Conservation (phyloP, 352 stramenopile genomes). For the Pythium folliculosum region DNA sequence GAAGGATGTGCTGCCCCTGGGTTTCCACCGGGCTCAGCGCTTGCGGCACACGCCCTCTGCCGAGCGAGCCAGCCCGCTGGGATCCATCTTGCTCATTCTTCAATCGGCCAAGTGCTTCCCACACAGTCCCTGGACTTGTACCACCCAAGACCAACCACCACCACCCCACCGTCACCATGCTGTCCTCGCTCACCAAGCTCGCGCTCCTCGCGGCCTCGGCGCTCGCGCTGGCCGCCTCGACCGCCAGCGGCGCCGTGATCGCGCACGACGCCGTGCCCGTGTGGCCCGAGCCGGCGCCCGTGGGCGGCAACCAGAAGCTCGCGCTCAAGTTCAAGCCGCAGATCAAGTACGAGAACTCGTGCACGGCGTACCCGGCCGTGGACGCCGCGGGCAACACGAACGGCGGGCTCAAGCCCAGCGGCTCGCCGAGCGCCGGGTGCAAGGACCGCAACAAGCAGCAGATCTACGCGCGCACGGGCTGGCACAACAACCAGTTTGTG, state of each 20-base stretch:
- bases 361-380: conserved; percentile 42
- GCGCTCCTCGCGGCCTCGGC: neutral
- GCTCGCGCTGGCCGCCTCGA: conserved; percentile 16
- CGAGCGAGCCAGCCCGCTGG: no score
- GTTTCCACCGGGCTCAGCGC: no score
- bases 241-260: conserved; percentile 22
- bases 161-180: neutral
- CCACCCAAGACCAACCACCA: neutral
- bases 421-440: conserved; percentile 25
- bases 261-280: conserved; percentile 29
- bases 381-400: conserved; percentile 31
- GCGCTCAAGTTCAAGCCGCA: conserved; percentile 35
- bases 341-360: conserved; percentile 40
- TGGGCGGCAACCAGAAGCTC: conserved; percentile 22
- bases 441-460: conserved; percentile 27
- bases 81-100: conserved; percentile 8
- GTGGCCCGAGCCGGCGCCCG: conserved; percentile 28
- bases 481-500: conserved; percentile 28
- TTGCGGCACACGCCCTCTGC: no score
- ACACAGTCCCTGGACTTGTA: neutral
- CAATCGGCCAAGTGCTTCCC: neutral
- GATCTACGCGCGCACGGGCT: conserved; percentile 31
- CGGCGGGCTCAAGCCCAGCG: conserved; percentile 36
- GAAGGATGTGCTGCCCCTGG: no score
- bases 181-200: conserved; percentile 11